Conservation (phyloP, 2,329 filamentous ascomycete genomes). For the Dothideomycetes sp. region DNA sequence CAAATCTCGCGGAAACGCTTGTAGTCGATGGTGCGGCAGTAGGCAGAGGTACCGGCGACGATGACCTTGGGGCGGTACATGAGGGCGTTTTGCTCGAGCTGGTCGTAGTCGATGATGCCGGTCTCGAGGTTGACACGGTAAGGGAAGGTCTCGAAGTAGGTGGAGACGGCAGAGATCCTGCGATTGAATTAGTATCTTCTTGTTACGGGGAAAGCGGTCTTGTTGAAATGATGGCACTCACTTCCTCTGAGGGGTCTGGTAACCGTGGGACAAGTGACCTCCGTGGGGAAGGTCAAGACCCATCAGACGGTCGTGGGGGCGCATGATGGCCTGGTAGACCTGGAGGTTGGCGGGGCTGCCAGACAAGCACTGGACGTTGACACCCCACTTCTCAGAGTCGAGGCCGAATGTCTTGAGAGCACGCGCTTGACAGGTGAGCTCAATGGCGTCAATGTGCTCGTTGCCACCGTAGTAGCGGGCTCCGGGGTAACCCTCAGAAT, state of each 20-base stretch:
- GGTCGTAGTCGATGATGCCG: slow-evolving; percentile 89
- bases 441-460: slow-evolving; percentile 95
- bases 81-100: slow-evolving; percentile 75
- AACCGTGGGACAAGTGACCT: slow-evolving; percentile 91
- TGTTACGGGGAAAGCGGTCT: too few relatives aligned
- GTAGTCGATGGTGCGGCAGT: slow-evolving; percentile 94
- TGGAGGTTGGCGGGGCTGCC: slow-evolving; percentile 93
- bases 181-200: background rate
- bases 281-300: slow-evolving; percentile 90
- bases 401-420: slow-evolving; percentile 86
- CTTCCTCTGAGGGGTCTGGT: slow-evolving; percentile 91
- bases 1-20: slow-evolving; percentile 81
- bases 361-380: slow-evolving; percentile 76
- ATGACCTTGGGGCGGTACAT: slow-evolving; percentile 94
- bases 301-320: slow-evolving; percentile 92
- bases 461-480: slow-evolving; percentile 99
- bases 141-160: slow-evolving; percentile 96
- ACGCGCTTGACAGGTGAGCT: slow-evolving; percentile 88
- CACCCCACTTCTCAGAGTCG: slow-evolving; percentile 85
- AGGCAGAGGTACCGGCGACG: slow-evolving; percentile 88
- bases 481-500: slow-evolving; percentile 96
- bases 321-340: slow-evolving; percentile 96
- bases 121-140: slow-evolving; percentile 87
- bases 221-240: background rate
- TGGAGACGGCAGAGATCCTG: slow-evolving; percentile 88